Evolutionary conservation across 169 alveolate genomes (phyloP).

Genomic region (Sarcocystis neurona): DNA sequence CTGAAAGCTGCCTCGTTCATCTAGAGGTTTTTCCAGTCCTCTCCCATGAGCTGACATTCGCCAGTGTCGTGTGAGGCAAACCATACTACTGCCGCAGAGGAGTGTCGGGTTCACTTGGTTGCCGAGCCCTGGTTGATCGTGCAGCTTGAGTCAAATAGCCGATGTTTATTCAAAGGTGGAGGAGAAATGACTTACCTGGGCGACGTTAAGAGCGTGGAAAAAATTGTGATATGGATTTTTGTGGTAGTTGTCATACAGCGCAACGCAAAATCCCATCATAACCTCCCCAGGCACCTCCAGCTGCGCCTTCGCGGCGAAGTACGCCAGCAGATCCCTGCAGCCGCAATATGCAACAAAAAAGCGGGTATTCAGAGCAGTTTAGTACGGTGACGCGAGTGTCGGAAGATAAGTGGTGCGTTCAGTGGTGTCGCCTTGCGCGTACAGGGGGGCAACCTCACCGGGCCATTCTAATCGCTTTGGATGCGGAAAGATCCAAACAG

Average conservation of each 20-base stretch:
- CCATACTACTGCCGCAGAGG: too few species aligned
- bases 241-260: constrained; percentile 34
- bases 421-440: not conserved
- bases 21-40: too few species aligned
- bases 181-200: constrained; percentile 37
- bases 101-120: too few species aligned
- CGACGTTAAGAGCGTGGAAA: constrained; percentile 64
- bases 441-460: constrained; percentile 17
- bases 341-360: not conserved
- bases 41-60: too few species aligned
- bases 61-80: too few species aligned
- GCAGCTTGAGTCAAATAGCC: too few species aligned
- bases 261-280: constrained; percentile 43
- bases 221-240: constrained; percentile 63
- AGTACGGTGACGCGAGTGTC: too few species aligned
- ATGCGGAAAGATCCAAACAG: constrained; percentile 2
- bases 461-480: constrained; percentile 32
- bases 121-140: too few species aligned
- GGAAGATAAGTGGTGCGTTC: too few species aligned
- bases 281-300: constrained; percentile 51
- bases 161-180: too few species aligned
- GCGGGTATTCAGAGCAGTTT: not conserved
- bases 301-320: constrained; percentile 37
- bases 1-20: too few species aligned
- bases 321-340: constrained; percentile 26